Evolutionary conservation across 306 rosid species (phyloP).

Genomic region (Vigna trinervia): DNA sequence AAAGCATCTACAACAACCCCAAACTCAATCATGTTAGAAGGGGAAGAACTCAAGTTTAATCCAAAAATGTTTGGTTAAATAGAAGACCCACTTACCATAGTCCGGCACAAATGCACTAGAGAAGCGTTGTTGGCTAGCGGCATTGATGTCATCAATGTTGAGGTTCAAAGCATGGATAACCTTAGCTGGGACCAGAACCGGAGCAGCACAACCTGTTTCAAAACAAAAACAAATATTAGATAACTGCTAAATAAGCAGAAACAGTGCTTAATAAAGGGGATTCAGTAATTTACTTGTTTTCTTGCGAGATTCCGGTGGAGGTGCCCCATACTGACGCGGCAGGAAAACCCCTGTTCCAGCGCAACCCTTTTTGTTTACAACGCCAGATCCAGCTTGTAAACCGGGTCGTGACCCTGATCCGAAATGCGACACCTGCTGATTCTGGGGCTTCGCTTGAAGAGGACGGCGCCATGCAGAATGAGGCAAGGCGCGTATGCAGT

Average conservation of each 20-base stretch:
- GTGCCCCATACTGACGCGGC: conserved; percentile 71
- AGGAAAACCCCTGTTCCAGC: conserved; percentile 93
- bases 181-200: conserved; percentile 67
- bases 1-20: conserved; percentile 50
- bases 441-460: conserved; percentile 47
- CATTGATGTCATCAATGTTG: conserved; percentile 55
- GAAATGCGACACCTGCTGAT: conserved; percentile 18
- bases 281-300: conserved; percentile 55
- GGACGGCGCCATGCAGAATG: conserved; percentile 61
- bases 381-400: conserved; percentile 53
- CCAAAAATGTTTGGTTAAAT: accelerated
- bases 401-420: conserved; percentile 49
- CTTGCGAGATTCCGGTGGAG: conserved; percentile 66
- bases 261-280: too few species aligned
- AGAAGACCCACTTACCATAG: conserved; percentile 46
- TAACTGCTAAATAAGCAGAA: not conserved
- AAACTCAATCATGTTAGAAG: not conserved
- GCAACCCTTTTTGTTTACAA: conserved; percentile 56
- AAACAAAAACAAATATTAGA: not conserved
- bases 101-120: conserved; percentile 40
- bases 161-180: conserved; percentile 64
- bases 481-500: conserved; percentile 46
- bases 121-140: conserved; percentile 48
- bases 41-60: not conserved
- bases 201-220: conserved; percentile 54